A percentile compares a stretch with the other conserved stretches of the same genome.
Conservation (phyloP, 148 eudicot genomes). For the Pouteria glomerata region DNA sequence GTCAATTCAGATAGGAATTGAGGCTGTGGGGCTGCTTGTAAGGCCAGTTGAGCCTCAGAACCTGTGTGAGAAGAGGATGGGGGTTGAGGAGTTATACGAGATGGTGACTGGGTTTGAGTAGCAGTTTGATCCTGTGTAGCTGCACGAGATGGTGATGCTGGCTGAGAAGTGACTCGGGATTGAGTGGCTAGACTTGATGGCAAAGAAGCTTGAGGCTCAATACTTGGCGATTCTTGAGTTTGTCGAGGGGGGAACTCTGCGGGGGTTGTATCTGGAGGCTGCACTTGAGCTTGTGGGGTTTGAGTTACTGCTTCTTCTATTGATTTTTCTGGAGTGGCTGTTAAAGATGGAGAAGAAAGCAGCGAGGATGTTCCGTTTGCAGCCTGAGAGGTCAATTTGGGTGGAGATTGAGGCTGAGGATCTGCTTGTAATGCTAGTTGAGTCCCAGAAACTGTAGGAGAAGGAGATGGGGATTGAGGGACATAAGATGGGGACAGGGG, state of each 20-base stretch:
- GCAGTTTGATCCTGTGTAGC: not conserved
- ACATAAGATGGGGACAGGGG: conserved; percentile 14
- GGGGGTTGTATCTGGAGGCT: no score
- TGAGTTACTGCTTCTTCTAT: no score
- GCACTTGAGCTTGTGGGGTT: no score
- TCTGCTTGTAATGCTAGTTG: conserved; percentile 11
- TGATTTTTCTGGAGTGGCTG: no score
- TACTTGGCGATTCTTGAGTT: not conserved
- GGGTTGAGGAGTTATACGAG: conserved; percentile 7
- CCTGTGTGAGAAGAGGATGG: not conserved
- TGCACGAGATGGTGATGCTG: not conserved
- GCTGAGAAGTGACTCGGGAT: not conserved
- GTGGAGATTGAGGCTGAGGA: conserved; percentile 15
- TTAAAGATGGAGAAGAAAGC: no score
- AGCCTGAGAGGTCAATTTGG: no score
- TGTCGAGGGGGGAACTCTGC: conserved; percentile 2
- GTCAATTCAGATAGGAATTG: not conserved
- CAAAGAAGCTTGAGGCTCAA: not conserved
- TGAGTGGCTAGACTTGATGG: conserved; percentile 3
- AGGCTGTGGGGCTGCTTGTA: not conserved
- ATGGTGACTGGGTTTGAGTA: not conserved
- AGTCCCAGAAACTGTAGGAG: conserved; percentile 12
- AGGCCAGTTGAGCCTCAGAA: conserved; percentile 1
- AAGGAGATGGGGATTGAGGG: conserved; percentile 19
- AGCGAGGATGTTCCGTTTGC: no score